Percentiles rank a stretch among this genome's conserved stretches.
Conservation (phyloP, 2,329 filamentous ascomycete species). For the Hypoxylon sp. region DNA sequence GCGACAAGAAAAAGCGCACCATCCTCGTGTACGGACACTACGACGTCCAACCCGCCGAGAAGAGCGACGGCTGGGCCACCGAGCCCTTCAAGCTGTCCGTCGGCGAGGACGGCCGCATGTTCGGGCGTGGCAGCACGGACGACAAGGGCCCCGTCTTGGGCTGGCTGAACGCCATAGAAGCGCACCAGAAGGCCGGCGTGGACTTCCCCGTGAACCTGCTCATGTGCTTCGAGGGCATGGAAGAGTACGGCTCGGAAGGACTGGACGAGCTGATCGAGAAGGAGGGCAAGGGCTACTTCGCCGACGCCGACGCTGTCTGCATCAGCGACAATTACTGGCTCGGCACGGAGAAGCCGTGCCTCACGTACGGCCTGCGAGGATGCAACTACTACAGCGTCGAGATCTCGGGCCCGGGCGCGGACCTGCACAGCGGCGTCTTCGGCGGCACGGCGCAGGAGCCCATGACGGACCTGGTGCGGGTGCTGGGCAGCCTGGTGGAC, state of each 20-base stretch:
- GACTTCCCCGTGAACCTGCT: constrained; percentile 97
- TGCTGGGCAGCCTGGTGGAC: constrained; percentile 87
- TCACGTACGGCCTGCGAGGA: constrained; percentile 95
- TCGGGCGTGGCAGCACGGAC: constrained; percentile 91
- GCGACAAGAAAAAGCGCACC: constrained; percentile 89
- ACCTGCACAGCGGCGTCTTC: constrained; percentile 96
- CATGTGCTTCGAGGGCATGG: constrained; percentile 99
- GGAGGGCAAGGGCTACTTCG: constrained; percentile 94
- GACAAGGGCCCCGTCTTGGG: constrained; percentile 98
- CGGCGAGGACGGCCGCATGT: constrained; percentile 94
- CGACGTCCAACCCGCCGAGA: constrained; percentile 94
- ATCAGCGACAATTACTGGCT: constrained; percentile 99
- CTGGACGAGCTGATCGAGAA: constrained; percentile 92
- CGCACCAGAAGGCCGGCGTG: constrained; percentile 91
- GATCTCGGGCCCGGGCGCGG: constrained; percentile 88
- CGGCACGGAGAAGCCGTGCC: constrained; percentile 95
- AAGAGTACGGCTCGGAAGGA: constrained; percentile 97
- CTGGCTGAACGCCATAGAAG: constrained; percentile 98
- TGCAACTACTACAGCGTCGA: constrained; percentile 98
- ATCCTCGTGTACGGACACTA: constrained; percentile 99
- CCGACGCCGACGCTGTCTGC: constrained; percentile 93
- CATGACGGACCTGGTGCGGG: constrained; percentile 91
- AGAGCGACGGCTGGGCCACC: constrained; percentile 93
- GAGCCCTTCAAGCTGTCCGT: constrained; percentile 90
- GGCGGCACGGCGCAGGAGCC: constrained; percentile 96